These are phyloP conservation scores for Sambucus nigra DNA, from an alignment of 129 eudicot genomes.

Conservation along the genomic window DNA sequence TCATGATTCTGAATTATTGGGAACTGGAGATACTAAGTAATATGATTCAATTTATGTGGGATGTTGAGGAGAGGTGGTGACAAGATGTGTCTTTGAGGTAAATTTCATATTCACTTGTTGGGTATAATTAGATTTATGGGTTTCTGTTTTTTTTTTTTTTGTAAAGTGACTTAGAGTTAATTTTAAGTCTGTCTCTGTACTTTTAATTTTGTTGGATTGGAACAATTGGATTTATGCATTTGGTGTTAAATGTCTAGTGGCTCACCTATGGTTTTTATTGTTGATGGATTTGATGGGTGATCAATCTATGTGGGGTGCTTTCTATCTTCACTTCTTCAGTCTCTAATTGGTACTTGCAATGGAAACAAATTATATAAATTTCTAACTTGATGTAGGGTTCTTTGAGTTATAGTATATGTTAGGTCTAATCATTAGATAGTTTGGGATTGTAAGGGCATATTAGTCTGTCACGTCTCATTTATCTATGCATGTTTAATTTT, in stretches of 20 bases:
- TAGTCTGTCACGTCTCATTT: neutral
- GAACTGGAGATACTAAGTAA: constrained; percentile 16
- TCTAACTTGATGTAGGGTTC: constrained; percentile 9
- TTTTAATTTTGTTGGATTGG: constrained; percentile 6
- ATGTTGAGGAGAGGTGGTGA: constrained; percentile 29
- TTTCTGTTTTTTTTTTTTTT: constrained; percentile 6
- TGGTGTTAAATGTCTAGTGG: constrained; percentile 7
- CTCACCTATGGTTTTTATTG: neutral
- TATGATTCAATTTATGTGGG: constrained; percentile 41
- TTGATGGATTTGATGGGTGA: constrained; percentile 15
- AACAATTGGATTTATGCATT: constrained; percentile 24
- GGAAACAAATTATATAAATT: constrained; percentile 6
- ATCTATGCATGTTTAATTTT: no score
- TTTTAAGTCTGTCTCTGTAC: constrained; percentile 17
- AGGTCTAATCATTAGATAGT: neutral
- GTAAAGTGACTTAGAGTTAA: constrained; percentile 5
- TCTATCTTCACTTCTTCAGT: constrained; percentile 6
- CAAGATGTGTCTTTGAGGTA: constrained; percentile 94
- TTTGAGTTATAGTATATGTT: constrained; percentile 7
- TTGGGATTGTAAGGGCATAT: constrained; percentile 1
- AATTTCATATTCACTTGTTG: constrained; percentile 21
- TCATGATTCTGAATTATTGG: constrained; percentile 27
- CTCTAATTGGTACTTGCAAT: constrained; percentile 14
- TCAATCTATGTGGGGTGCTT: constrained; percentile 8
- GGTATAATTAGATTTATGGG: constrained; percentile 24